Evolutionary conservation across 2,329 filamentous ascomycete species (phyloP).

Genomic region (Sclerotinia sclerotiorum): DNA sequence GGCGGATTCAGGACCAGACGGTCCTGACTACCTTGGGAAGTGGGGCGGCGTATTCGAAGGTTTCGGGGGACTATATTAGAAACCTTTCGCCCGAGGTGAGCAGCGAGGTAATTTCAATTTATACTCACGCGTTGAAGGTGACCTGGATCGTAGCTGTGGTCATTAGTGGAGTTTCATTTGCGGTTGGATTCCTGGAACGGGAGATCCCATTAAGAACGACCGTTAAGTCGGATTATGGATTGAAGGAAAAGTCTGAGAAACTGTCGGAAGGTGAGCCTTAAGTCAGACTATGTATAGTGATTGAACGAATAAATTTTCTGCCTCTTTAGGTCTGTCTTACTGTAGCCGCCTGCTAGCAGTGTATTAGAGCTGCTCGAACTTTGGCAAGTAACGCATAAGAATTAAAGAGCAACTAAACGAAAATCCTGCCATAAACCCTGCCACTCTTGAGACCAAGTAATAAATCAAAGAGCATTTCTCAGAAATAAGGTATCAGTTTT

Average conservation of each 20-base stretch:
- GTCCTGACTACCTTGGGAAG: not conserved
- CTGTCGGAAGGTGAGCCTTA: too few species aligned
- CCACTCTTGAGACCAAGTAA: too few species aligned
- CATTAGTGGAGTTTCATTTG: constrained; percentile 2
- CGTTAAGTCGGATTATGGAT: constrained; percentile 13
- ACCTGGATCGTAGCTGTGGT: constrained; percentile 1
- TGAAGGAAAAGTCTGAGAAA: constrained; percentile 3
- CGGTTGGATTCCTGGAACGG: constrained; percentile 3
- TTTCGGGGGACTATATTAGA: not conserved
- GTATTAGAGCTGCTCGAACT: too few species aligned
- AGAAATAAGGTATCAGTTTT: too few species aligned
- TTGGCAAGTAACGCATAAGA: too few species aligned
- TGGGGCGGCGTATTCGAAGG: not conserved
- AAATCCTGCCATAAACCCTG: too few species aligned
- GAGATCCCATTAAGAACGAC: constrained; percentile 11
- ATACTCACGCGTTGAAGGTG: not conserved
- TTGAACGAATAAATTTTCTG: too few species aligned
- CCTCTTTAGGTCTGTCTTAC: too few species aligned
- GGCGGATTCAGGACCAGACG: not conserved
- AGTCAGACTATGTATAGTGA: too few species aligned
- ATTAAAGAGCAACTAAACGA: too few species aligned
- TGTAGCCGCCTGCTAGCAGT: too few species aligned
- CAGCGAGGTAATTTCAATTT: not conserved
- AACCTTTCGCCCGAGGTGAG: not conserved
- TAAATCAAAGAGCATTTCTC: too few species aligned